phyloP scores from a whole-genome alignment of 2,329 filamentous ascomycete genomes.

The Elsinoe batatas region DNA sequence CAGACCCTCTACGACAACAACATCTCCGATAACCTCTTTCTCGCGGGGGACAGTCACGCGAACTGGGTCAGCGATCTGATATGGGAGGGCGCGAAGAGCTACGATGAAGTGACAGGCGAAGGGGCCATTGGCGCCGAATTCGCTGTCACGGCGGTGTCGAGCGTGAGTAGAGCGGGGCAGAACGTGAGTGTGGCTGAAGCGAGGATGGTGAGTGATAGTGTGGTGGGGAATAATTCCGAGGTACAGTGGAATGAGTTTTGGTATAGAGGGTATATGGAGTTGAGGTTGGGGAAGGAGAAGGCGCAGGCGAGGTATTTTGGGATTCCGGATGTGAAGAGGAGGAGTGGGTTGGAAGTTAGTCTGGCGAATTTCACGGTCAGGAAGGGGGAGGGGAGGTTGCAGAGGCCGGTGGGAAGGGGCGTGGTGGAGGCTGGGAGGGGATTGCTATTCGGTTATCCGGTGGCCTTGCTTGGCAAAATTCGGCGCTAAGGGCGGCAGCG shows the following conservation, averaged over 20 bases:
- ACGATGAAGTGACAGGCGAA: constrained; percentile 30
- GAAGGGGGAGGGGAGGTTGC: constrained; percentile 48
- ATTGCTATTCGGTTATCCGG: no score
- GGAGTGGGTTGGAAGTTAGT: constrained; percentile 53
- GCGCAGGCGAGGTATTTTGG: constrained; percentile 55
- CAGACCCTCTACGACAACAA: constrained; percentile 54
- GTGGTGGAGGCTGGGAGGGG: constrained; percentile 47
- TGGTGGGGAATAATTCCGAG: constrained; percentile 42
- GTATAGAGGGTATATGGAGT: constrained; percentile 60
- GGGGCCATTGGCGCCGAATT: constrained; percentile 37
- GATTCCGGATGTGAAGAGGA: constrained; percentile 44
- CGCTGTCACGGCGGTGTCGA: constrained; percentile 52
- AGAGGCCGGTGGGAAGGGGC: constrained; percentile 37
- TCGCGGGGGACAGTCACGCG: constrained; percentile 59
- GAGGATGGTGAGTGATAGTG: constrained; percentile 1
- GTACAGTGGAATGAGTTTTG: constrained; percentile 60
- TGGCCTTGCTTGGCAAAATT: no score
- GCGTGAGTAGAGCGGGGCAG: neutral
- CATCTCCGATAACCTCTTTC: constrained; percentile 60
- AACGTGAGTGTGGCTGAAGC: neutral
- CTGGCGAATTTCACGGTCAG: constrained; percentile 59
- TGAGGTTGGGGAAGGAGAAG: constrained; percentile 45
- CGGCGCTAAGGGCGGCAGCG: no score
- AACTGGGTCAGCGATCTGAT: constrained; percentile 43
- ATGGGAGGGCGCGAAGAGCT: constrained; percentile 30